Evolutionary conservation across 2,329 filamentous ascomycete genomes (phyloP).

Genomic region (Fusarium brevicatenulatum): DNA sequence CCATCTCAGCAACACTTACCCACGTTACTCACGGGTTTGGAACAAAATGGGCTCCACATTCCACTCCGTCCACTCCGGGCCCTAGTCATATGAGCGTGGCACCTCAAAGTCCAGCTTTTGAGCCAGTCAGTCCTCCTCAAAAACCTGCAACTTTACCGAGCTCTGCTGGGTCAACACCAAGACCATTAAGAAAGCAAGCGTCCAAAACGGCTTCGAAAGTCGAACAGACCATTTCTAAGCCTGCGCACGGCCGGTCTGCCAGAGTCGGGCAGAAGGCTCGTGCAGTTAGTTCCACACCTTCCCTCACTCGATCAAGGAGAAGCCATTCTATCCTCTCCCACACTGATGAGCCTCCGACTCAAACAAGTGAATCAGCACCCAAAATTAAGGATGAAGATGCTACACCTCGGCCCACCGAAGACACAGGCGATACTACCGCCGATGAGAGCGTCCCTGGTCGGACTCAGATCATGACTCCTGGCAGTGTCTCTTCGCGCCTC

Average conservation of each 20-base stretch:
- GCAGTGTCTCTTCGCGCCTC: slow-evolving; percentile 51
- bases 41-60: slow-evolving; percentile 68
- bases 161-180: slow-evolving; percentile 45
- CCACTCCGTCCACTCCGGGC: slow-evolving; percentile 68
- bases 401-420: slow-evolving; percentile 65
- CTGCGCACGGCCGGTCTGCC: slow-evolving; percentile 49
- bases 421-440: slow-evolving; percentile 65
- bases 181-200: slow-evolving; percentile 48
- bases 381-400: slow-evolving; percentile 69
- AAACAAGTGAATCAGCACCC: slow-evolving; percentile 51
- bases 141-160: slow-evolving; percentile 52
- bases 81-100: slow-evolving; percentile 50
- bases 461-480: slow-evolving; percentile 51
- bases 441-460: slow-evolving; percentile 62
- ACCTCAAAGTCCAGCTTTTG: slow-evolving; percentile 63
- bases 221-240: slow-evolving; percentile 39
- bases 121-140: slow-evolving; percentile 67
- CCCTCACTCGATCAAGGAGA: slow-evolving; percentile 49
- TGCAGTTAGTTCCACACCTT: slow-evolving; percentile 50
- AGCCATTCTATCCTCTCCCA: slow-evolving; percentile 60
- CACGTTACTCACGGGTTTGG: slow-evolving; percentile 54
- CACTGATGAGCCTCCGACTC: slow-evolving; percentile 59
- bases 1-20: slow-evolving; percentile 44
- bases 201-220: slow-evolving; percentile 44
- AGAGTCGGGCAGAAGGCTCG: slow-evolving; percentile 51